Evolutionary conservation across 148 eudicot species (phyloP), one percentile per base, ranked within the genome.

Genomic region (Diospyros kaki): DNA sequence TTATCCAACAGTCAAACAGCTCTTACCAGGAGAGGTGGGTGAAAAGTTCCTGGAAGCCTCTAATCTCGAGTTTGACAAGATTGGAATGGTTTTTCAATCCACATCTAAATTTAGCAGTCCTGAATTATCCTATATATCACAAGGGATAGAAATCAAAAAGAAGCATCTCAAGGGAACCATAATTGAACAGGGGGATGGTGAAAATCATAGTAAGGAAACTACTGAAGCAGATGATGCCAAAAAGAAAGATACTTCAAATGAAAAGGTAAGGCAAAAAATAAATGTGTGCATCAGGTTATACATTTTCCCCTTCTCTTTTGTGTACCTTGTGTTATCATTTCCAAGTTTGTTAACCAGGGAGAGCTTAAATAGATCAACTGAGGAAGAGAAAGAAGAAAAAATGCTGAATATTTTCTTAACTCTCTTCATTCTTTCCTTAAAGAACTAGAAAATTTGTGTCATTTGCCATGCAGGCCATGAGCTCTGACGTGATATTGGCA

Each of bases 151-250:
- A 69, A 12, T 60, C 58, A 72, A 58, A 7, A 62, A 86, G 58
- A 77, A 61, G 74, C 39, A 74, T 59, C 75, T 67, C 54, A 54
- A 66, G 51, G 71, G 53, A 18, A 60, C 38, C 56, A 70, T 40
- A 54, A 73, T 39, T 56, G 76, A 73, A 76, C 11, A 62, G 73
- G 28, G 62, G 18, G 63, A 68, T 17, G 74, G 10, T 4, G 66
- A 64, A 73, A 46, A 56, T 18, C 60, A 53, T 60, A 10, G 69
- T 44, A 50, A 38, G 58, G 78, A 64, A 39, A 63, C 53, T 68
- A 38, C n/a, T 64, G 74, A 82, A 59, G 76, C 52, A 79, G 55
- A 79, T 71, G 78, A 73, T 73, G 75, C 53, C 73, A 41, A 52
- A 60, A 45, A 55, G 41, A 58, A 51, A 18, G 40, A 82, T 46